Conservation (phyloP, 1,284 basidiomycete genomes). For the Hymenochaete sp. region DNA sequence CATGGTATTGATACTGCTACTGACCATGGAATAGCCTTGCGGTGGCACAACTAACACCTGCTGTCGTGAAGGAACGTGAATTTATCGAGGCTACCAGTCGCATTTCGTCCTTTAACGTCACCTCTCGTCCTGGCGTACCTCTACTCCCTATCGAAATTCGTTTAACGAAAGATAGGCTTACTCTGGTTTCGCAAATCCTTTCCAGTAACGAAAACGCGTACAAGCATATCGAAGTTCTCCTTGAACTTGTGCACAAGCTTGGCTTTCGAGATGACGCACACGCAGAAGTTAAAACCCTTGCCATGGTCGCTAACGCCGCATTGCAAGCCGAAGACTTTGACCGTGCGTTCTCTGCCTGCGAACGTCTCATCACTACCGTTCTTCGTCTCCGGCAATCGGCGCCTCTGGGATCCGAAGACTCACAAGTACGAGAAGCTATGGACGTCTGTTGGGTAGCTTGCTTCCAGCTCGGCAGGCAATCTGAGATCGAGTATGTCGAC, state of each 20-base stretch:
- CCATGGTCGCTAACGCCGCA: conserved; percentile 83
- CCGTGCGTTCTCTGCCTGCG: conserved; percentile 62
- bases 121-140: conserved; percentile 62
- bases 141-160: conserved; percentile 88
- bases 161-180: conserved; percentile 76
- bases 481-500: conserved; percentile 59
- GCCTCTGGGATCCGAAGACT: conserved; percentile 33
- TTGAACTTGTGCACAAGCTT: conserved; percentile 82
- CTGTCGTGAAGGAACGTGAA: conserved; percentile 64
- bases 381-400: conserved; percentile 34
- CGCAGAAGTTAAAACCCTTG: conserved; percentile 72
- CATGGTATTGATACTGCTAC: background rate
- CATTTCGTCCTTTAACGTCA: conserved; percentile 75
- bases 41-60: conserved; percentile 58
- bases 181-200: conserved; percentile 73
- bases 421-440: conserved; percentile 48
- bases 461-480: conserved; percentile 76
- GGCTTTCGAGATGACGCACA: conserved; percentile 64
- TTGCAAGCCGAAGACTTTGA: conserved; percentile 71
- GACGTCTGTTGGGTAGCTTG: conserved; percentile 84
- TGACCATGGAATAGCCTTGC: conserved; percentile 47
- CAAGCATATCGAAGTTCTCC: conserved; percentile 80
- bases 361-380: conserved; percentile 64
- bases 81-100: conserved; percentile 93
- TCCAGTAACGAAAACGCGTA: conserved; percentile 78